Base-by-base conservation (phyloP, 164 flowering plant species). In the Liquidambar formosana region DNA sequence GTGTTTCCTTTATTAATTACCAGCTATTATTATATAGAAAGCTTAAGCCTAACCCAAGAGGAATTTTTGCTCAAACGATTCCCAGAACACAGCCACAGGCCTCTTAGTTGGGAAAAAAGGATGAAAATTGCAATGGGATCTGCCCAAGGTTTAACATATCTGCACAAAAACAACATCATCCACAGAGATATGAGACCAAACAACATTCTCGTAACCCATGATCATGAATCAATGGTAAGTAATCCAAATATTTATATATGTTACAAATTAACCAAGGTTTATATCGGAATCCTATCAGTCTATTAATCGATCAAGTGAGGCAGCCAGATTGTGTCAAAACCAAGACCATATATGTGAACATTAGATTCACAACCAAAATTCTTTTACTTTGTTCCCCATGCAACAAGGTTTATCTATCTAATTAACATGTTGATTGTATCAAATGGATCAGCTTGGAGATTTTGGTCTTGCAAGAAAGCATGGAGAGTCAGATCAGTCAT, bases 141-240 rank as follows among this genome's bases (percentile, higher is more conserved):
- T 48, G 91, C 91, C 51, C 75, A 66, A 72, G 95, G 95, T 8
- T 70, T 86, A 33, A 69, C 73, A 23, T 85, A 85, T 79, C 76
- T 90, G 64, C 95, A 90, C 27, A 54, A 66, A 23, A 82, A 83
- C 70, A 80, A 81, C 72, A 88, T 90, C 70, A 79, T 88, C 64
- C 95, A 90, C 74, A 78, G 92, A 72, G 92, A 90, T 69, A 76
- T 90, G 83, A 80, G 87, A 70, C 91, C 91, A 38, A 80, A 80
- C 76, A 90, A 90, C 79, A 86, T 90, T 63, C 92, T 90, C 28
- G 80, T 88, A 26, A 89, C 87, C 19, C 88, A 85, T 71, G 88
- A 90, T 77, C 71, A 77, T 52, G 86, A 85, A 70, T 64, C 92
- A 64, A 41, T 85, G 95, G 92, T 89, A 78, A 74, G 46, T n/a